These are phyloP conservation scores for Diaporthe destruens DNA, from an alignment of 2,329 filamentous ascomycete genomes.

Conservation along the genomic window DNA sequence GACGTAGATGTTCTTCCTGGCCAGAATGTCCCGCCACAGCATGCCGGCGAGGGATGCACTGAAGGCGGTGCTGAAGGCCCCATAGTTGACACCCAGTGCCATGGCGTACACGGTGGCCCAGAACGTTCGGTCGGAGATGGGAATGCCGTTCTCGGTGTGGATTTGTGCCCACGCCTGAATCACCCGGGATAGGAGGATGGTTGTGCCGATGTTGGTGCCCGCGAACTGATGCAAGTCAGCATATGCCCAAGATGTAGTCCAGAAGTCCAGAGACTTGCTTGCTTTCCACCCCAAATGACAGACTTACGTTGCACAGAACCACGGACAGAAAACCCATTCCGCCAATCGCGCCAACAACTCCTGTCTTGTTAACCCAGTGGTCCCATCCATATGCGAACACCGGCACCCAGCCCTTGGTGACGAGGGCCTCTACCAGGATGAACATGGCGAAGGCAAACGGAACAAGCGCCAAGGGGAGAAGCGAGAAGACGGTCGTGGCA, in stretches of 20 bases:
- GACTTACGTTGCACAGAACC: constrained; percentile 77
- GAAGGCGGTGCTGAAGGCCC: constrained; percentile 79
- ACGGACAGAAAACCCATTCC: constrained; percentile 81
- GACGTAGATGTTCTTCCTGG: constrained; percentile 76
- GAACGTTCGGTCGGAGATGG: constrained; percentile 74
- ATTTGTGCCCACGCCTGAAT: constrained; percentile 77
- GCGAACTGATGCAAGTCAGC: constrained; percentile 67
- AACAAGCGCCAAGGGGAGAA: constrained; percentile 76
- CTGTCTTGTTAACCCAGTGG: constrained; percentile 77
- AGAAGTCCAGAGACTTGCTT: background rate
- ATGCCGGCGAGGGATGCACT: constrained; percentile 79
- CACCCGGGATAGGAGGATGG: constrained; percentile 78
- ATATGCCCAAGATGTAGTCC: constrained; percentile 30
- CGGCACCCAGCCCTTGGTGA: constrained; percentile 80
- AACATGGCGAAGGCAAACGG: constrained; percentile 83
- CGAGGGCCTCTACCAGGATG: constrained; percentile 77
- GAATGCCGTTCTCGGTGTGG: constrained; percentile 57
- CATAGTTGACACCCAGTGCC: constrained; percentile 81
- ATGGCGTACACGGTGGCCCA: constrained; percentile 82
- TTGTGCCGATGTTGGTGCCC: constrained; percentile 82
- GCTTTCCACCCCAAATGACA: background rate
- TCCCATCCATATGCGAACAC: constrained; percentile 82
- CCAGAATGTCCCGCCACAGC: constrained; percentile 78
- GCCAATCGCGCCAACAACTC: constrained; percentile 75
- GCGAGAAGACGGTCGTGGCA: constrained; percentile 71